Evolutionary conservation across 2,329 filamentous ascomycete genomes (phyloP).

Genomic region (Proliferodiscus dingleyae): DNA sequence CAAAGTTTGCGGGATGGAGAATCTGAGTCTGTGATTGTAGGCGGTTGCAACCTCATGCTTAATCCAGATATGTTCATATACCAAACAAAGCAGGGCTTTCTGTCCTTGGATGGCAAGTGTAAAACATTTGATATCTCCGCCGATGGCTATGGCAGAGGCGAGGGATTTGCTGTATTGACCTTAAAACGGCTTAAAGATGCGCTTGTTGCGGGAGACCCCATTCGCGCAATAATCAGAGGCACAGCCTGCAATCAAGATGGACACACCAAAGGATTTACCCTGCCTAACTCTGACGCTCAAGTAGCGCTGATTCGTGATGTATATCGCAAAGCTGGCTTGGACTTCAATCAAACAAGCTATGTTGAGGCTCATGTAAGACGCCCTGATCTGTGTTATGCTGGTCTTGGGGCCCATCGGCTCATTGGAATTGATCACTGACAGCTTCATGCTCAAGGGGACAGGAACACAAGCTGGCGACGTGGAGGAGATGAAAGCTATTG

Average conservation of each 20-base stretch:
- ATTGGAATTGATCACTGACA: constrained; percentile 9
- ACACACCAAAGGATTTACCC: constrained; percentile 38
- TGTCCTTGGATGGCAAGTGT: too few relatives aligned
- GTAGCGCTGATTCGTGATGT: constrained; percentile 7
- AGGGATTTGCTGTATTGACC: constrained; percentile 53
- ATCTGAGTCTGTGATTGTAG: constrained; percentile 28
- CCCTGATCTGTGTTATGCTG: too few relatives aligned
- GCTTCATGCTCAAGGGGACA: too few relatives aligned
- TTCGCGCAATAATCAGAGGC: constrained; percentile 38
- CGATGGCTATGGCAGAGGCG: constrained; percentile 59
- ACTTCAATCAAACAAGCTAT: constrained; percentile 2
- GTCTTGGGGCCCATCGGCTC: neutral
- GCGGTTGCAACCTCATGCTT: constrained; percentile 6
- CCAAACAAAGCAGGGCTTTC: constrained; percentile 3
- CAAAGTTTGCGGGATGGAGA: constrained; percentile 39
- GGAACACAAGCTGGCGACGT: too few relatives aligned
- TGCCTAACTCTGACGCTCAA: constrained; percentile 41
- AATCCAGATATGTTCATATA: constrained; percentile 4
- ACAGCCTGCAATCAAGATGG: constrained; percentile 41
- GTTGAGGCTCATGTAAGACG: constrained; percentile 13
- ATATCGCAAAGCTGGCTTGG: constrained; percentile 5
- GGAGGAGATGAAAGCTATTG: too few relatives aligned
- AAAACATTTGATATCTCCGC: too few relatives aligned
- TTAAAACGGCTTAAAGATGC: constrained; percentile 50
- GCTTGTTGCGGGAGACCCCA: constrained; percentile 36